Conservation (phyloP, 108 stramenopile genomes). For the Skeletonema costatum region DNA sequence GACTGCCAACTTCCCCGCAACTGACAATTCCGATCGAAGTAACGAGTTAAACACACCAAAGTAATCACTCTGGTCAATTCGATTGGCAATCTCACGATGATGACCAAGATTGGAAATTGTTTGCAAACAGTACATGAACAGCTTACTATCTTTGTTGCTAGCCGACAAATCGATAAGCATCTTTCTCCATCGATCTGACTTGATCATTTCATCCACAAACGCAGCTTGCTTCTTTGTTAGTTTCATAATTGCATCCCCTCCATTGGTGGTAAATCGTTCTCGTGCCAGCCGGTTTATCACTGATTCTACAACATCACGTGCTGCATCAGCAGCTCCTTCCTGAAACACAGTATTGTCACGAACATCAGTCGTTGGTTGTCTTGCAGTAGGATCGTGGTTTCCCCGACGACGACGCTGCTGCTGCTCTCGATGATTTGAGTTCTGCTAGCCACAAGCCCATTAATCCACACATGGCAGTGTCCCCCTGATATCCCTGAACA, state of each 20-base stretch:
- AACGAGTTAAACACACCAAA: slow-evolving; percentile 86
- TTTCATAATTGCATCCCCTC: slow-evolving; percentile 71
- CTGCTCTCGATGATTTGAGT: slow-evolving; percentile 43
- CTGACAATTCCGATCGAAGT: slow-evolving; percentile 70
- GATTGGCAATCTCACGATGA: slow-evolving; percentile 82
- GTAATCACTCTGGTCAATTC: slow-evolving; percentile 87
- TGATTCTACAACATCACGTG: slow-evolving; percentile 67
- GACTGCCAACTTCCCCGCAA: slow-evolving; percentile 62
- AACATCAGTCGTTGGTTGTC: neutral
- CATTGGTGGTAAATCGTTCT: slow-evolving; percentile 76
- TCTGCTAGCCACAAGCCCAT: slow-evolving; percentile 78
- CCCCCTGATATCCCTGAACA: slow-evolving; percentile 63
- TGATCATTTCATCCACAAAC: slow-evolving; percentile 89
- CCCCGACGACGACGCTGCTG: neutral
- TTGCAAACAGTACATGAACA: slow-evolving; percentile 80
- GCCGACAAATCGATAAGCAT: slow-evolving; percentile 87
- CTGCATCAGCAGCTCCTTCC: slow-evolving; percentile 53
- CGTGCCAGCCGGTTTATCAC: slow-evolving; percentile 67
- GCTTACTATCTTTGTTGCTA: slow-evolving; percentile 70
- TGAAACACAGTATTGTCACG: slow-evolving; percentile 14
- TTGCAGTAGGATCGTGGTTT: neutral
- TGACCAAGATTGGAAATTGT: slow-evolving; percentile 81
- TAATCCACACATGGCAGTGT: slow-evolving; percentile 81
- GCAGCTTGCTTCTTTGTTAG: slow-evolving; percentile 67
- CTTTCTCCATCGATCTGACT: slow-evolving; percentile 74